Evolutionary conservation across 2,329 filamentous ascomycete genomes (phyloP).

Genomic region (Trichoderma sp.): DNA sequence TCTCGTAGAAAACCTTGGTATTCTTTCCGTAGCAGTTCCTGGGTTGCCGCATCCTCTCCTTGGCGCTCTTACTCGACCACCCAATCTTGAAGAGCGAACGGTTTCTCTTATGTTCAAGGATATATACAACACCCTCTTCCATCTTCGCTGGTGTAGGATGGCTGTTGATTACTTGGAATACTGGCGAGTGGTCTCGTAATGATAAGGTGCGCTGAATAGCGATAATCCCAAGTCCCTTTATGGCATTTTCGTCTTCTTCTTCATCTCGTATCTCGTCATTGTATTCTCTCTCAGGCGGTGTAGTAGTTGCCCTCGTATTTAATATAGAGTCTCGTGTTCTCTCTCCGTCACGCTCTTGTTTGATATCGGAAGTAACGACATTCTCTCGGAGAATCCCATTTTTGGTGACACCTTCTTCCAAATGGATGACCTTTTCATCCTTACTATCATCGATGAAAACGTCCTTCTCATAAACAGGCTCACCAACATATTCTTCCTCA

Average conservation of each 20-base stretch:
- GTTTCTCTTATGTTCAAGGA: constrained; percentile 2
- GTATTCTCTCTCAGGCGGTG: neutral
- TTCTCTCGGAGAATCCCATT: neutral
- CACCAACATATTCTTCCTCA: neutral
- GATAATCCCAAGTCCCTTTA: neutral
- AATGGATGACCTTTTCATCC: neutral
- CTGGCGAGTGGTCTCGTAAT: constrained; percentile 15
- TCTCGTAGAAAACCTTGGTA: constrained; percentile 10
- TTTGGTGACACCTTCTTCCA: neutral
- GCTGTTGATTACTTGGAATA: constrained; percentile 2
- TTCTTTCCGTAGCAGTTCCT: constrained; percentile 6
- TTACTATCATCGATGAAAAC: neutral
- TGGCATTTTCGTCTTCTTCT: neutral
- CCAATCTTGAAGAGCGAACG: constrained; percentile 13
- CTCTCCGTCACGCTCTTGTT: neutral
- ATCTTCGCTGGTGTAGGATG: neutral
- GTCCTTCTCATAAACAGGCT: neutral
- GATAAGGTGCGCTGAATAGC: neutral
- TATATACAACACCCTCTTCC: constrained; percentile 11
- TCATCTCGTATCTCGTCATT: neutral
- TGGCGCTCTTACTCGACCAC: constrained; percentile 12
- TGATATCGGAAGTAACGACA: neutral
- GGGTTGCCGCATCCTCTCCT: neutral
- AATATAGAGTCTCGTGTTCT: neutral
- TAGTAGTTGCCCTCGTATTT: neutral